phyloP scores from a whole-genome alignment of 768 basidiomycete genomes.

The Sporobolomyces roseus region DNA sequence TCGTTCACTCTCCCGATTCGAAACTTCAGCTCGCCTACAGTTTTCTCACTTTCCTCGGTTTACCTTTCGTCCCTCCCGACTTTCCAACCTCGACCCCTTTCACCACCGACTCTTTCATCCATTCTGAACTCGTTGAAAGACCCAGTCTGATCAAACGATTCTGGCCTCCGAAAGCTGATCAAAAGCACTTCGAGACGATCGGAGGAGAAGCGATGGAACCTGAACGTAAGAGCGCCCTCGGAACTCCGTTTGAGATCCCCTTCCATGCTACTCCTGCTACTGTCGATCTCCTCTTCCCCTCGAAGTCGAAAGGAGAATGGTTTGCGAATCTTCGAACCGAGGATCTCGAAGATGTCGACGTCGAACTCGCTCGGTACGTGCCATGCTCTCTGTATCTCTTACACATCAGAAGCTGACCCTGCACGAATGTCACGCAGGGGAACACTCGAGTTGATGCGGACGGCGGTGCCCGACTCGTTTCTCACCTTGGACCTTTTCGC shows the following conservation, averaged over 20 bases:
- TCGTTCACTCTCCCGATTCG: conserved; percentile 45
- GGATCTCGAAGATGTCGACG: conserved; percentile 41
- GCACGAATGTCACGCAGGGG: conserved; percentile 38
- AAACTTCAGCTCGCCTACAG: conserved; percentile 49
- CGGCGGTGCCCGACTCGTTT: conserved; percentile 44
- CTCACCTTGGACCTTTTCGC: conserved; percentile 48
- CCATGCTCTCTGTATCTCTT: not conserved
- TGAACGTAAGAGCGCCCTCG: conserved; percentile 39
- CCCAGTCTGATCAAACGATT: conserved; percentile 30
- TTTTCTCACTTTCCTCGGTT: conserved; percentile 49
- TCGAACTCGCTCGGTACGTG: conserved; percentile 41
- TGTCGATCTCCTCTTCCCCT: conserved; percentile 42
- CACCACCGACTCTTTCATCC: conserved; percentile 48
- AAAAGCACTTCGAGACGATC: conserved; percentile 45
- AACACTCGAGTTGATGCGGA: conserved; percentile 40
- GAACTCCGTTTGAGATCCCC: conserved; percentile 45
- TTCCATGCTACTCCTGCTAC: conserved; percentile 45
- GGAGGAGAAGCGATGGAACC: conserved; percentile 49
- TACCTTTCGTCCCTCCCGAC: conserved; percentile 49
- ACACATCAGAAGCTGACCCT: not conserved
- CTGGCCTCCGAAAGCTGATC: conserved; percentile 25
- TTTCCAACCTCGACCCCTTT: conserved; percentile 47
- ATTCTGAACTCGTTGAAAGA: conserved; percentile 37
- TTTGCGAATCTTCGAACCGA: conserved; percentile 39
- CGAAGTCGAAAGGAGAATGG: conserved; percentile 35